A percentile compares a stretch with the other conserved stretches of the same genome.
Evolutionary conservation across 208 protist genomes (phyloP).

Genomic region (Angomonas deanei): DNA sequence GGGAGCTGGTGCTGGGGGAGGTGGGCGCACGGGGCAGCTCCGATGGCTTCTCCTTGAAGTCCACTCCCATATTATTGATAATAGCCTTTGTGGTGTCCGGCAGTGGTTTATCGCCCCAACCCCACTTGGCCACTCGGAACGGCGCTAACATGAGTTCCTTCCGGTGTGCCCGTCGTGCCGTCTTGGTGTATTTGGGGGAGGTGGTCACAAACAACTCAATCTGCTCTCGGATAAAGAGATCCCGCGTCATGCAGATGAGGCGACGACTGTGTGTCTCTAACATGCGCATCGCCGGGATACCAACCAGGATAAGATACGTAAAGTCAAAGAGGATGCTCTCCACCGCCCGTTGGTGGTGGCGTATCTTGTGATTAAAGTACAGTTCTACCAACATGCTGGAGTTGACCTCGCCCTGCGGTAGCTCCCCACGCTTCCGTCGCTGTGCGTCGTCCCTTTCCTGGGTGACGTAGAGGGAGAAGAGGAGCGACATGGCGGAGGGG

Average conservation of each 20-base stretch:
- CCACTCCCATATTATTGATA: too few relatives aligned
- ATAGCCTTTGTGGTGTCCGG: too few relatives aligned
- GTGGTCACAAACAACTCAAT: slow-evolving; percentile 63
- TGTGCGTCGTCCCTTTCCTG: neutral
- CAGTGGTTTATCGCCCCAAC: too few relatives aligned
- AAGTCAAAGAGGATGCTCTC: slow-evolving; percentile 43
- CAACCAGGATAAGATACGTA: slow-evolving; percentile 46
- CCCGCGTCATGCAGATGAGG: slow-evolving; percentile 57
- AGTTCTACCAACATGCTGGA: slow-evolving; percentile 1
- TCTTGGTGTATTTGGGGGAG: neutral
- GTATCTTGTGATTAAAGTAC: slow-evolving; percentile 22
- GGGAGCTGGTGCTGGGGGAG: too few relatives aligned
- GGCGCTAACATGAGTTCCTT: neutral
- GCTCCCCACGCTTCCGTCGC: neutral
- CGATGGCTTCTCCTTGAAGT: too few relatives aligned
- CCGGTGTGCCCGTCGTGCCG: neutral
- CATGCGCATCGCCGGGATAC: slow-evolving; percentile 25
- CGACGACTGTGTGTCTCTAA: slow-evolving; percentile 42
- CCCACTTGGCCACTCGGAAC: neutral
- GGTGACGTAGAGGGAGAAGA: slow-evolving; percentile 1
- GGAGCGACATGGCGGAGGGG: neutral
- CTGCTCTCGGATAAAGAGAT: slow-evolving; percentile 42
- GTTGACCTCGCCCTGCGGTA: neutral
- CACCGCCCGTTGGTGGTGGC: slow-evolving; percentile 24
- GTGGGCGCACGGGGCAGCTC: too few relatives aligned